phyloP scores from a whole-genome alignment of 1,284 basidiomycete genomes.

The Cutaneotrichosporon spelunceum region DNA sequence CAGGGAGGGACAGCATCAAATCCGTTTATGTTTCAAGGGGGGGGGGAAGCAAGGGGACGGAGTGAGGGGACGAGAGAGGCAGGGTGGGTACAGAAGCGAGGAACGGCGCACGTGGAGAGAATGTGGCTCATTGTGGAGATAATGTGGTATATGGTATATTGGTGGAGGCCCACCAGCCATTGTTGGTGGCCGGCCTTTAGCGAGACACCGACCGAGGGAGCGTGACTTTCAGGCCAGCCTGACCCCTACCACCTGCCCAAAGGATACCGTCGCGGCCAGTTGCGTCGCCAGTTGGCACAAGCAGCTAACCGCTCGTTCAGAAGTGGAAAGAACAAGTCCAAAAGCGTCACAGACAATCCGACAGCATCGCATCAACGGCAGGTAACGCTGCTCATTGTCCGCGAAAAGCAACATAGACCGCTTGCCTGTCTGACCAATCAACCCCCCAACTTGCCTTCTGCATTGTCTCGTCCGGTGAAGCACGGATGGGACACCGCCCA shows the following conservation, averaged over 20 bases:
- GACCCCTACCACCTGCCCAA: background rate
- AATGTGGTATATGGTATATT: background rate
- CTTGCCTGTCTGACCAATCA: background rate
- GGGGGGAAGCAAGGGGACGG: background rate
- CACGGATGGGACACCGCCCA: background rate
- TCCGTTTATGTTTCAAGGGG: background rate
- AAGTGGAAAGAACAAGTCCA: constrained; percentile 5
- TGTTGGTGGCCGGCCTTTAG: background rate
- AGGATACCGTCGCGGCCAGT: background rate
- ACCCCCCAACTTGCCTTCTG: constrained; percentile 1
- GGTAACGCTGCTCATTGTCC: background rate
- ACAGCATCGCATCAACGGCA: background rate
- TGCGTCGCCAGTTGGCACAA: background rate
- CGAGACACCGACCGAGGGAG: background rate
- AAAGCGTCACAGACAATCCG: background rate
- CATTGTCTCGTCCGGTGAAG: constrained; percentile 1
- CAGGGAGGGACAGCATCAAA: background rate
- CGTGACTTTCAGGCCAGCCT: background rate
- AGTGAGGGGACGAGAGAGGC: background rate
- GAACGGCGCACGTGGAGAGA: constrained; percentile 4
- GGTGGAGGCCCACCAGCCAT: background rate
- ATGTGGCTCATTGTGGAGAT: constrained; percentile 1
- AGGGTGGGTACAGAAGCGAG: background rate
- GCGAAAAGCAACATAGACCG: background rate
- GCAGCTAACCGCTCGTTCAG: background rate